phyloP scores from a whole-genome alignment of 2,329 filamentous ascomycete species.

The Gaeumannomyces tritici region DNA sequence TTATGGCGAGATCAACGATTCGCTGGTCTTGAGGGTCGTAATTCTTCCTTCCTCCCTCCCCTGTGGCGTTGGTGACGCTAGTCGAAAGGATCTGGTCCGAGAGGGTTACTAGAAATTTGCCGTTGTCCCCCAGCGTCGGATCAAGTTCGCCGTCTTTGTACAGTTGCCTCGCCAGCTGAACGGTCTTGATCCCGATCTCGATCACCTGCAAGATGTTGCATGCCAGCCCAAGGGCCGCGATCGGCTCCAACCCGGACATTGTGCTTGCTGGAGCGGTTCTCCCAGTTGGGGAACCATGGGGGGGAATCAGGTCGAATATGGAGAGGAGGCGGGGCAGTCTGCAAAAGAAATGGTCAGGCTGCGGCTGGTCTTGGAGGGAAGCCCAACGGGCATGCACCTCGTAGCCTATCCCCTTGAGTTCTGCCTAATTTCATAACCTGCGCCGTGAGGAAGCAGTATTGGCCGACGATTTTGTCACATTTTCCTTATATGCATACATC shows the following conservation, averaged over 20 bases:
- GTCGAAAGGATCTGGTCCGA: not conserved
- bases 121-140: not conserved
- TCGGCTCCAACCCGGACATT: constrained; percentile 7
- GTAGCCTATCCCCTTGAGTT: no score
- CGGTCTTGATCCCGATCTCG: constrained; percentile 10
- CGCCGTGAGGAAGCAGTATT: no score
- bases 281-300: no score
- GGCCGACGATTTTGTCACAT: no score
- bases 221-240: constrained; percentile 12
- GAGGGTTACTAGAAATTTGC: not conserved
- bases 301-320: no score
- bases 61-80: not conserved
- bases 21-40: not conserved
- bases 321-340: no score
- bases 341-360: no score
- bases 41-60: not conserved
- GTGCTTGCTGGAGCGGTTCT: not conserved
- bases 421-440: no score
- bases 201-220: constrained; percentile 16
- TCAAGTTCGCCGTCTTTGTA: constrained; percentile 8
- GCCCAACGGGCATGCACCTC: no score
- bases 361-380: no score
- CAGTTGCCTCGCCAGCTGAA: constrained; percentile 9
- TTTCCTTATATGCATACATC: no score
- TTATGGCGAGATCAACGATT: not conserved